Evolutionary conservation across 2,329 filamentous ascomycete genomes (phyloP).

Genomic region (Gliomastix tumulicola): DNA sequence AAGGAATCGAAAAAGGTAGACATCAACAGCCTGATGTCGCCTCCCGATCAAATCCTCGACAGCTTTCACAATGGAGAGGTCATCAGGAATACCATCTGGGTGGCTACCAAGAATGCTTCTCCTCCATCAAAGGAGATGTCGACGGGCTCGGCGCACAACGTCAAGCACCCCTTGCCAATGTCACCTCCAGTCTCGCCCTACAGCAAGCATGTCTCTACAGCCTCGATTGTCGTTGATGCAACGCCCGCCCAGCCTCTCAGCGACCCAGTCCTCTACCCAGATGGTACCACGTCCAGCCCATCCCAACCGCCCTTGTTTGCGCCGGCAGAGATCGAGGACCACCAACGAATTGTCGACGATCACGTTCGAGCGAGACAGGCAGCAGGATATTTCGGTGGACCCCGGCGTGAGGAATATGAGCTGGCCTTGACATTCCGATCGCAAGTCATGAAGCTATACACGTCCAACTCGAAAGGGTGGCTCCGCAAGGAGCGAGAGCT

Average conservation of each 20-base stretch:
- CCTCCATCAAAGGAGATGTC: no score
- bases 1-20: constrained; percentile 32
- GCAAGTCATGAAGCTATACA: constrained; percentile 39
- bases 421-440: constrained; percentile 45
- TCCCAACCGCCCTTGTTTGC: constrained; percentile 44
- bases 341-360: constrained; percentile 39
- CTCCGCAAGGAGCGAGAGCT: constrained; percentile 41
- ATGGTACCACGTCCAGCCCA: constrained; percentile 28
- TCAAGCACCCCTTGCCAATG: constrained; percentile 31
- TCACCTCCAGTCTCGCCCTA: constrained; percentile 53
- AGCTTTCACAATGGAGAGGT: no score
- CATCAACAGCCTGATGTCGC: constrained; percentile 54
- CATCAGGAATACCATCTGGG: no score
- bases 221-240: no score
- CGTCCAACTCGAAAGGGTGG: constrained; percentile 37
- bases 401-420: constrained; percentile 43
- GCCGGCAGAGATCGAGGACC: constrained; percentile 28
- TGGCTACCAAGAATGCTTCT: neutral
- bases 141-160: neutral
- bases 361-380: constrained; percentile 2
- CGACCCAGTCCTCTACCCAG: constrained; percentile 55
- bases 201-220: constrained; percentile 27
- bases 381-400: neutral
- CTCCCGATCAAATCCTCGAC: constrained; percentile 49
- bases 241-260: constrained; percentile 24